Conservation (phyloP, 2,329 filamentous ascomycete species). For the Coniella lustricola region DNA sequence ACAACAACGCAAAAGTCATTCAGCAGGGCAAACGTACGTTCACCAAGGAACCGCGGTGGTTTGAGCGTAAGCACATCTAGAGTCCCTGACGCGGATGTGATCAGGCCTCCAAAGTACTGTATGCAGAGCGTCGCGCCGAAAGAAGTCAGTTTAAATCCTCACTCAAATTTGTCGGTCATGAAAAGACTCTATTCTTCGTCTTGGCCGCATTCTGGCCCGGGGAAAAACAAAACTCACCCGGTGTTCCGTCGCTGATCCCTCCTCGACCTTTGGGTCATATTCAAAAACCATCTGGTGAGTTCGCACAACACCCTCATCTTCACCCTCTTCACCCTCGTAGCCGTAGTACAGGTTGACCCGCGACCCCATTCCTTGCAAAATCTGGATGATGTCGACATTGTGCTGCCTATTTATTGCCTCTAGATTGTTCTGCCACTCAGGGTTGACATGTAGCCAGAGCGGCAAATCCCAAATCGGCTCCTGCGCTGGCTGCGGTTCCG, state of each 20-base stretch:
- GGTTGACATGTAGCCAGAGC: slow-evolving; percentile 4
- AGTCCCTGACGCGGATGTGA: not conserved
- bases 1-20: not conserved
- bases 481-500: not conserved
- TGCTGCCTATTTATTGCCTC: not conserved
- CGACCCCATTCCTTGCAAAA: not conserved
- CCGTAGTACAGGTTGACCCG: not conserved
- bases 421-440: not conserved
- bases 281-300: not conserved
- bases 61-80: not conserved
- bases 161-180: no score
- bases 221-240: not conserved
- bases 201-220: not conserved
- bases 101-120: not conserved
- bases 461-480: not conserved
- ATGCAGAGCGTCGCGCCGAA: no score
- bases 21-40: not conserved
- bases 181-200: no score
- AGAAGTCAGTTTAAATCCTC: no score
- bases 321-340: no score
- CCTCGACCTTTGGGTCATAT: not conserved
- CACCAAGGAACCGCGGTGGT: not conserved
- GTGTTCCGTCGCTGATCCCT: slow-evolving; percentile 13
- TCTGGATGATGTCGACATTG: not conserved
- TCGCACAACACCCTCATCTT: not conserved